Evolutionary conservation across 306 rosid species (phyloP).

Genomic region (Inga oerstediana): DNA sequence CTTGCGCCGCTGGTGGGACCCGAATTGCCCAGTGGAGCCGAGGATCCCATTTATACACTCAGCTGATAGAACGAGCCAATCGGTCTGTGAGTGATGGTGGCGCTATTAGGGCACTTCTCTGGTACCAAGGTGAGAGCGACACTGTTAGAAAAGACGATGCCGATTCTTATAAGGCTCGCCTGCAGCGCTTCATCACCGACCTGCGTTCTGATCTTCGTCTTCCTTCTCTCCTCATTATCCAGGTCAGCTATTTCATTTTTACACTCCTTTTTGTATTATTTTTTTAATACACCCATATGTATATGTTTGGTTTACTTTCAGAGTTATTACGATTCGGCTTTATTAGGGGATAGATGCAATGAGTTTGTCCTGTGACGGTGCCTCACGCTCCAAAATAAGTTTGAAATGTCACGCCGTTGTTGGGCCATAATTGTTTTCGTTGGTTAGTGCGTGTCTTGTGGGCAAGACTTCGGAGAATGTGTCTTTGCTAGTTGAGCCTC

Average conservation of each 20-base stretch:
- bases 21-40: conserved; percentile 48
- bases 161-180: conserved; percentile 34
- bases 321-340: background rate
- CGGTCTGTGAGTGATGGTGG: conserved; percentile 29
- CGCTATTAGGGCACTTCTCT: conserved; percentile 41
- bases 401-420: background rate
- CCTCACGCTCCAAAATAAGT: background rate
- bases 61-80: conserved; percentile 41
- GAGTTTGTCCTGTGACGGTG: background rate
- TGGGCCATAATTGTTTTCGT: background rate
- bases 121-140: conserved; percentile 77
- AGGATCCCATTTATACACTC: conserved; percentile 46
- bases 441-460: background rate
- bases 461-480: background rate
- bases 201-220: conserved; percentile 46
- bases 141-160: conserved; percentile 54
- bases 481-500: background rate
- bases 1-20: conserved; percentile 71
- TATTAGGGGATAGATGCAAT: background rate
- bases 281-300: no score
- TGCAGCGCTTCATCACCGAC: conserved; percentile 45
- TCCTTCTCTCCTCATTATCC: conserved; percentile 57
- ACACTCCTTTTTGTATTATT: background rate
- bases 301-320: no score
- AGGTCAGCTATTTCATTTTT: conserved; percentile 37